Evolutionary conservation across 2,329 filamentous ascomycete genomes (phyloP), one percentile per base, ranked within the genome.

Genomic region (Arachnopeziza araneosa): DNA sequence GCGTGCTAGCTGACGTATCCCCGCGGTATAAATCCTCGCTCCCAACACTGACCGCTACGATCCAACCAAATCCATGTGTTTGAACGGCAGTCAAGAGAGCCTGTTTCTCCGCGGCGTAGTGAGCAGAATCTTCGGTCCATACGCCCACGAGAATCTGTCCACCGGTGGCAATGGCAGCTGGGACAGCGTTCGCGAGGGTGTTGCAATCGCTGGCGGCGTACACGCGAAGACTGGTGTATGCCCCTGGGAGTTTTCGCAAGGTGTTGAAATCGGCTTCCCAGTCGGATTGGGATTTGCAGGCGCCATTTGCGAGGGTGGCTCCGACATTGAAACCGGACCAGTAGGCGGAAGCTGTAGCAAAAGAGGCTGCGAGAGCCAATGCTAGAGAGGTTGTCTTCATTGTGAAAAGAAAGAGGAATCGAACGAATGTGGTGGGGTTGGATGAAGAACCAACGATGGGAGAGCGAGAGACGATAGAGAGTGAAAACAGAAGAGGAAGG

Each of bases 21-120:
- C 71, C 73, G 58, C 86, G 80, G 79, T 89, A 89, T 50, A 89
- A 77, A 68, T 88, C 85, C 77, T 89, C 86, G 69, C 80, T 84
- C 51, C 86, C 86, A 56, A 89, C 84, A 61, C 82, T 85, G 67
- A 88, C 81, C 61, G 83, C 85, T 51, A 87, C 80, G 66, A 88
- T 78, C 71, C 85, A 83, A 68, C 82, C 79, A 60, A 78, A 80
- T 66, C 84, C 85, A 70, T 82, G 78, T 67, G 76, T 75, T 63
- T 75, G 69, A 58, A 88, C 77, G 22, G 83, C 85, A 59, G 77
- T 74, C 69, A 83, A 75, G 50, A 89, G 76, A 21, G 85, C 86
- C 64, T 68, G 77, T 69, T 88, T 81, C 78, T 89, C 86, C 56
- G 79, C 78, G 64, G 79, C 75, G 71, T 81, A 88, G 72, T 79